These are phyloP conservation scores for Capsicum rhomboideum DNA, from an alignment of 257 asterid species.

Conservation along the genomic window DNA sequence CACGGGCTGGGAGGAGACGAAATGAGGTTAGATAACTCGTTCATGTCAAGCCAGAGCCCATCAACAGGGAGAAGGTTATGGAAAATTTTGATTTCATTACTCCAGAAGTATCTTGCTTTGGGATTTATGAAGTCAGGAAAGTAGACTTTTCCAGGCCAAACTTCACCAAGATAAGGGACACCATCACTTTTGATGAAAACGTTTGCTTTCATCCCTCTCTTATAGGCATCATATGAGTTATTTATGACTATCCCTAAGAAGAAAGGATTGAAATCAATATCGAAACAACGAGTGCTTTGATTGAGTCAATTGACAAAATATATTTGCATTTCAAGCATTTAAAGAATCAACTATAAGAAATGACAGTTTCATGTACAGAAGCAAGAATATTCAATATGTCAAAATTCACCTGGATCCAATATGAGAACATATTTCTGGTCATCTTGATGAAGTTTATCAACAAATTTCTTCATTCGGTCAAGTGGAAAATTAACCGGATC, in stretches of 20 bases:
- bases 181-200: constrained; percentile 66
- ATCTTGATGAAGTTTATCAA: constrained; percentile 49
- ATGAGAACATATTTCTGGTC: constrained; percentile 66
- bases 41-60: constrained; percentile 97
- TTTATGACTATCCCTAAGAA: constrained; percentile 50
- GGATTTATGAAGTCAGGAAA: constrained; percentile 85
- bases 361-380: not conserved
- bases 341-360: too few relatives aligned
- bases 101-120: constrained; percentile 37
- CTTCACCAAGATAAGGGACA: constrained; percentile 57
- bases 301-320: not conserved
- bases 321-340: too few relatives aligned
- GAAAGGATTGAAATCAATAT: not conserved
- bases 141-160: constrained; percentile 81
- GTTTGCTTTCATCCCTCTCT: constrained; percentile 59
- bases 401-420: constrained; percentile 73
- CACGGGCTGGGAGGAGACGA: constrained; percentile 48
- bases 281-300: not conserved
- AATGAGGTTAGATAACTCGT: constrained; percentile 70
- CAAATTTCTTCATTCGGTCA: constrained; percentile 46
- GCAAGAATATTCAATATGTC: not conserved
- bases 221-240: constrained; percentile 42
- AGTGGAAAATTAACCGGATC: constrained; percentile 68
- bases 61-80: constrained; percentile 45
- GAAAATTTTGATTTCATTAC: constrained; percentile 54